Conservation (phyloP, 2,329 filamentous ascomycete species). For the Ophioceras dolichostomum region DNA sequence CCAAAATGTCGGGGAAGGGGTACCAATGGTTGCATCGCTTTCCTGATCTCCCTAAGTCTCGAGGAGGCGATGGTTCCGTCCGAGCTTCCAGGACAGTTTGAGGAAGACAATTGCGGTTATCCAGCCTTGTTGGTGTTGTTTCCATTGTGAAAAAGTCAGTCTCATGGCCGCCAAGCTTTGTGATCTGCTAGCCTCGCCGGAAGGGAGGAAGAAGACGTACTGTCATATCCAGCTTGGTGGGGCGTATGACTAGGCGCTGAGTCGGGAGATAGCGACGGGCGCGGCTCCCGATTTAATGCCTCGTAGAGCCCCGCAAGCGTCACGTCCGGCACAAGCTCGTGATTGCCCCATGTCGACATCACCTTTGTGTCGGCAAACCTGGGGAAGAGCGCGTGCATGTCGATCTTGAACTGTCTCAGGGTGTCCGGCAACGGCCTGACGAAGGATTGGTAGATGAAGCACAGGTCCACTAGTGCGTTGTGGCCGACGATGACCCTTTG, state of each 20-base stretch:
- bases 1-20: too few relatives aligned
- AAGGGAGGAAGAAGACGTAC: too few relatives aligned
- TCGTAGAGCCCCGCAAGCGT: slow-evolving; percentile 8
- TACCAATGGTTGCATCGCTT: not conserved
- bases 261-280: slow-evolving; percentile 1
- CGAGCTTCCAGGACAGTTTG: slow-evolving; percentile 12
- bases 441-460: slow-evolving; percentile 52
- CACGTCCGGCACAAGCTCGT: slow-evolving; percentile 55
- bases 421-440: slow-evolving; percentile 41
- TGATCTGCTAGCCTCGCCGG: too few relatives aligned
- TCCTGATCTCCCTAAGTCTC: not conserved
- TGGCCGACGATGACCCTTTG: slow-evolving; percentile 43
- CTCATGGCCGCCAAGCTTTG: too few relatives aligned
- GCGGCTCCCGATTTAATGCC: not conserved
- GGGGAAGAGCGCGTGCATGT: slow-evolving; percentile 33
- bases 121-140: slow-evolving; percentile 17
- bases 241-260: not conserved
- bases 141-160: too few relatives aligned
- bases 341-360: slow-evolving; percentile 57
- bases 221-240: slow-evolving; percentile 52
- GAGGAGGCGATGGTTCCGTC: not conserved
- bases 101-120: slow-evolving; percentile 29
- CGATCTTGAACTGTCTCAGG: slow-evolving; percentile 36
- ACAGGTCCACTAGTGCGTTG: slow-evolving; percentile 52
- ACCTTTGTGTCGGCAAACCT: slow-evolving; percentile 55